Conservation (phyloP, 176 grass and related monocot genomes). For the Pontederia crassipes region DNA sequence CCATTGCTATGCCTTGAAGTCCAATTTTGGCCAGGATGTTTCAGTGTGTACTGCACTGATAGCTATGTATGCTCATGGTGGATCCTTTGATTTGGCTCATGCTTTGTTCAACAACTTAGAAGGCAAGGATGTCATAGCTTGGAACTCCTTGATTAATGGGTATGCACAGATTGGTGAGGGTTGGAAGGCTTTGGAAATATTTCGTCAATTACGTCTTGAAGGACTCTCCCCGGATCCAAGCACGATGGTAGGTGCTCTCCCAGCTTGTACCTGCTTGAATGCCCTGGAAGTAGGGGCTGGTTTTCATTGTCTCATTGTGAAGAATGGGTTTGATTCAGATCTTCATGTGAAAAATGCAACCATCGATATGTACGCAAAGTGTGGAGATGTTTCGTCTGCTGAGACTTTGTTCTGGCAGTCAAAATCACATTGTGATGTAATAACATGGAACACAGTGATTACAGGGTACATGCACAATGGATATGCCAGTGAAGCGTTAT, state of each 20-base stretch:
- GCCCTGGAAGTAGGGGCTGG: conserved; percentile 21
- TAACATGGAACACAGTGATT: conserved; percentile 47
- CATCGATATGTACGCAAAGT: conserved; percentile 40
- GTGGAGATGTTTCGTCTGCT: conserved; percentile 24
- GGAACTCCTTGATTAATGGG: conserved; percentile 78
- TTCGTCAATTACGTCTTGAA: conserved; percentile 9
- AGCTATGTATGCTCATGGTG: conserved; percentile 78
- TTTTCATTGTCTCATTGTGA: conserved; percentile 29
- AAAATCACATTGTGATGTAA: conserved; percentile 20
- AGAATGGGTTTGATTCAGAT: conserved; percentile 32
- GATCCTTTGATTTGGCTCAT: conserved; percentile 54
- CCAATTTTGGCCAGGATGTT: conserved; percentile 41
- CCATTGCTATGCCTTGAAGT: conserved; percentile 46
- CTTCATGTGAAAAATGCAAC: conserved; percentile 46
- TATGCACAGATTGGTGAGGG: conserved; percentile 41
- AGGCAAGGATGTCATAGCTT: conserved; percentile 60
- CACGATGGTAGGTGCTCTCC: conserved; percentile 32
- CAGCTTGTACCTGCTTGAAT: conserved; percentile 28
- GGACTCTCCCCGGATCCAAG: conserved; percentile 21
- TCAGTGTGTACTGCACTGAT: conserved; percentile 53
- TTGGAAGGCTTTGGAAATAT: conserved; percentile 28
- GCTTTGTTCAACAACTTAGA: conserved; percentile 55
- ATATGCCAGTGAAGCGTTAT: conserved; percentile 20
- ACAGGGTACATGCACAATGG: conserved; percentile 38
- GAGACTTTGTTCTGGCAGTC: conserved; percentile 24